phyloP scores from a whole-genome alignment of 2,329 filamentous ascomycete species.

The Phaeomoniella chlamydospora region DNA sequence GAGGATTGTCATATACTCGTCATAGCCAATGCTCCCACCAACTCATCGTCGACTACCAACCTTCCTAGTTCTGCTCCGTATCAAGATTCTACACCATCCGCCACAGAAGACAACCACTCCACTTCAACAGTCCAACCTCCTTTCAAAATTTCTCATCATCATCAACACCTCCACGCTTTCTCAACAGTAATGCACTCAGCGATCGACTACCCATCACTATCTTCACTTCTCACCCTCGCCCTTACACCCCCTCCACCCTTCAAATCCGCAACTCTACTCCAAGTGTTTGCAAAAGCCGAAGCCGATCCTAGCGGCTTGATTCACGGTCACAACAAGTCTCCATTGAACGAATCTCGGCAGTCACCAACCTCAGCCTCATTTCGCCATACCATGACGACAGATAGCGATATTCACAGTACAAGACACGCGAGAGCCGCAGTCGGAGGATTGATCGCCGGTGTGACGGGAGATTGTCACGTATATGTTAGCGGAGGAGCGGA shows the following conservation, averaged over 20 bases:
- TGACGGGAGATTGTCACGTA: slow-evolving; percentile 13
- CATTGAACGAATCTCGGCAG: neutral
- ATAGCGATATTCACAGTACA: slow-evolving; percentile 16
- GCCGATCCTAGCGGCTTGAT: slow-evolving; percentile 13
- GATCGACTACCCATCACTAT: neutral
- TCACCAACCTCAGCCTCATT: neutral
- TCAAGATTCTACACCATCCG: neutral
- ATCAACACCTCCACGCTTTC: neutral
- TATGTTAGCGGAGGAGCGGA: slow-evolving; percentile 19
- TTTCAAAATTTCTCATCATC: neutral
- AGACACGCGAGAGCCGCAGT: slow-evolving; percentile 17
- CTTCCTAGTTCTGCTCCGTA: too few species aligned
- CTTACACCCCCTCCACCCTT: neutral
- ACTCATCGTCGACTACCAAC: neutral
- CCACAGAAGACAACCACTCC: neutral
- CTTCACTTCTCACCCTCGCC: neutral
- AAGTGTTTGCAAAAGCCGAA: slow-evolving; percentile 18
- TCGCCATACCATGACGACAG: slow-evolving; percentile 18
- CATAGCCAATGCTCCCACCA: slow-evolving; percentile 13
- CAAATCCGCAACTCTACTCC: slow-evolving; percentile 9
- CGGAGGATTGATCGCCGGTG: slow-evolving; percentile 16
- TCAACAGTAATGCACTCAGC: neutral
- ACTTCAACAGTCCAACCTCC: neutral
- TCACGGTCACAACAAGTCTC: slow-evolving; percentile 6
- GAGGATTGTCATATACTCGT: slow-evolving; percentile 17